phyloP scores from a whole-genome alignment of 2,329 filamentous ascomycete genomes.

The Pestalotiopsis sp. region DNA sequence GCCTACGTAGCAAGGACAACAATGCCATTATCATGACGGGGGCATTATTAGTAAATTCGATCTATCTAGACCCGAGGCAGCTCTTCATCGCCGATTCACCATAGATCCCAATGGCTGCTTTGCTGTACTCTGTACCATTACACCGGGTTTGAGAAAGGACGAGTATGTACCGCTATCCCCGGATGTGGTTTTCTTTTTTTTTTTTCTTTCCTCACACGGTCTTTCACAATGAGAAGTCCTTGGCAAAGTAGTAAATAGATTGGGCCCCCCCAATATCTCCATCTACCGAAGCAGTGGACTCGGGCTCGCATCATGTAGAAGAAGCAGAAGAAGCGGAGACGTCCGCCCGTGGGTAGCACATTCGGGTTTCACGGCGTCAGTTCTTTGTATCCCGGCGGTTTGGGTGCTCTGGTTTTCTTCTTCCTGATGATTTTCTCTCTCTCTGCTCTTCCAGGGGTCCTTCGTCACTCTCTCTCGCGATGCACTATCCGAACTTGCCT shows the following conservation, averaged over 20 bases:
- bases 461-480: background rate
- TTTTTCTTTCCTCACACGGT: background rate
- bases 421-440: background rate
- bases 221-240: background rate
- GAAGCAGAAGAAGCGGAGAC: background rate
- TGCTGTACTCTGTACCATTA: background rate
- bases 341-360: background rate
- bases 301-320: background rate
- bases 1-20: background rate
- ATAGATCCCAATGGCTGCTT: background rate
- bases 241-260: background rate
- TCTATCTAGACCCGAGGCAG: background rate
- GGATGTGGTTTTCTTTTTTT: background rate
- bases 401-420: background rate
- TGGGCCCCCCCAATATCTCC: background rate
- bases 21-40: background rate
- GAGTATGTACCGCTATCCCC: background rate
- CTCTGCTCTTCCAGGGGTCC: background rate
- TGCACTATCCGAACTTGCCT: background rate
- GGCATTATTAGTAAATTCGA: background rate
- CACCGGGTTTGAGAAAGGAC: background rate
- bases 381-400: background rate
- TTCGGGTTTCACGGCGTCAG: background rate
- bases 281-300: background rate
- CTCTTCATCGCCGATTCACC: background rate